Percentiles rank a stretch among this genome's conserved stretches.
phyloP scores from a whole-genome alignment of 31 red algal genomes.

The Endocladia muricata region DNA sequence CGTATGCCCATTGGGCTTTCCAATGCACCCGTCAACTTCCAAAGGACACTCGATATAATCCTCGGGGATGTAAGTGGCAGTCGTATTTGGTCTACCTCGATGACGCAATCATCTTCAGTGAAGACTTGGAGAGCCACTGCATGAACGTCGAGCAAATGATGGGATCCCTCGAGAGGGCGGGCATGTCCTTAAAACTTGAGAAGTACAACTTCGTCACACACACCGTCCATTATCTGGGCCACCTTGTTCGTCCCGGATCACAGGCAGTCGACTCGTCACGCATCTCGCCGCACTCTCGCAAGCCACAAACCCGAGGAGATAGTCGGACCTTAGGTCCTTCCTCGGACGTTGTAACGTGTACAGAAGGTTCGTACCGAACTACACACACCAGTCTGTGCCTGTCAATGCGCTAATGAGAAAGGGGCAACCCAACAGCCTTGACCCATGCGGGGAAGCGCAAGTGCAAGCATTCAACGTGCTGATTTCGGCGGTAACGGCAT shows the following conservation, averaged over 20 bases:
- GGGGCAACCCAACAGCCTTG: background rate
- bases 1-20: slow-evolving; percentile 31
- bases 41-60: slow-evolving; percentile 26
- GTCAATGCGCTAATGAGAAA: slow-evolving; percentile 1
- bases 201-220: background rate
- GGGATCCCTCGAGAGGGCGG: background rate
- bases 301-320: background rate
- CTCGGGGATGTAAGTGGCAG: background rate
- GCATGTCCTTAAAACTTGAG: slow-evolving; percentile 1
- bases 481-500: background rate
- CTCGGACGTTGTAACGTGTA: slow-evolving; percentile 9
- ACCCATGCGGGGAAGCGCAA: background rate
- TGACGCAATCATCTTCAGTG: slow-evolving; percentile 32
- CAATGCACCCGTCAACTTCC: slow-evolving; percentile 40
- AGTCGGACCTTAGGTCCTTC: background rate
- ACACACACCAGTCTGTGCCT: background rate
- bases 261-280: background rate
- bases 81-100: slow-evolving; percentile 24
- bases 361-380: slow-evolving; percentile 17
- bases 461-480: background rate
- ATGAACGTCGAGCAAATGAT: slow-evolving; percentile 2
- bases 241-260: background rate
- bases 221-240: slow-evolving; percentile 1
- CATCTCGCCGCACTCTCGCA: background rate
- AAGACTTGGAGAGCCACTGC: background rate